A percentile compares a stretch with the other conserved stretches of the same genome.
Evolutionary conservation across 768 basidiomycete species (phyloP).

Genomic region (Calvatia gigantea): DNA sequence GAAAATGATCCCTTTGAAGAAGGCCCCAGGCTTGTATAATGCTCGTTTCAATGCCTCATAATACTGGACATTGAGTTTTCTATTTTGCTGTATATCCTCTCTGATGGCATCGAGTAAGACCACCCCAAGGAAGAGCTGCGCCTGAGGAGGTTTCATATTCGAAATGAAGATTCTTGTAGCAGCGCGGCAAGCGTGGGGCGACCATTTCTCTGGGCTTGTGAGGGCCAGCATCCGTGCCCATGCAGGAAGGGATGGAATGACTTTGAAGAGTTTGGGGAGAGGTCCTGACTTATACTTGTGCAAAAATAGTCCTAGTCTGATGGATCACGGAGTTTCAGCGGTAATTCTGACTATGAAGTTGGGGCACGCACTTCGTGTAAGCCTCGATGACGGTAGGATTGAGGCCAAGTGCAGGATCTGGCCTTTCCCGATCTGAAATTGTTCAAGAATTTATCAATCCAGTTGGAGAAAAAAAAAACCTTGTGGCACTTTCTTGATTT

Average conservation of each 20-base stretch:
- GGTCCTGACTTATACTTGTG: constrained; percentile 90
- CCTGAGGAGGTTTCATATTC: constrained; percentile 93
- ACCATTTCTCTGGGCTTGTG: constrained; percentile 91
- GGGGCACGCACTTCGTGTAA: constrained; percentile 75
- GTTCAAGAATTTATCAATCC: not conserved
- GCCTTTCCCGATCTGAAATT: constrained; percentile 43
- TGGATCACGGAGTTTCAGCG: not conserved
- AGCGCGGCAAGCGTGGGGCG: constrained; percentile 90
- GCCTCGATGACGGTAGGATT: constrained; percentile 92
- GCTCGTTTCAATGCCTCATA: constrained; percentile 92
- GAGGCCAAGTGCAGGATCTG: constrained; percentile 83
- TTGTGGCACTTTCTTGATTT: constrained; percentile 60
- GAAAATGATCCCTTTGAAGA: constrained; percentile 97
- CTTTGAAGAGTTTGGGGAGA: constrained; percentile 96
- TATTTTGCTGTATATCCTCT: constrained; percentile 82
- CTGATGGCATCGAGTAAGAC: constrained; percentile 88
- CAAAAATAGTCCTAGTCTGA: constrained; percentile 81
- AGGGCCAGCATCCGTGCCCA: constrained; percentile 96
- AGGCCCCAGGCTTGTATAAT: constrained; percentile 94
- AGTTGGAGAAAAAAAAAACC: constrained; percentile 29
- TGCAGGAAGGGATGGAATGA: constrained; percentile 90
- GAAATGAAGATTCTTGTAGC: constrained; percentile 96
- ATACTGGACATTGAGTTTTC: constrained; percentile 90
- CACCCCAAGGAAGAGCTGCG: constrained; percentile 87
- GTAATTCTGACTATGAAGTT: not conserved